Conservation (phyloP, 1,284 basidiomycete genomes). For the Boletus sp. region DNA sequence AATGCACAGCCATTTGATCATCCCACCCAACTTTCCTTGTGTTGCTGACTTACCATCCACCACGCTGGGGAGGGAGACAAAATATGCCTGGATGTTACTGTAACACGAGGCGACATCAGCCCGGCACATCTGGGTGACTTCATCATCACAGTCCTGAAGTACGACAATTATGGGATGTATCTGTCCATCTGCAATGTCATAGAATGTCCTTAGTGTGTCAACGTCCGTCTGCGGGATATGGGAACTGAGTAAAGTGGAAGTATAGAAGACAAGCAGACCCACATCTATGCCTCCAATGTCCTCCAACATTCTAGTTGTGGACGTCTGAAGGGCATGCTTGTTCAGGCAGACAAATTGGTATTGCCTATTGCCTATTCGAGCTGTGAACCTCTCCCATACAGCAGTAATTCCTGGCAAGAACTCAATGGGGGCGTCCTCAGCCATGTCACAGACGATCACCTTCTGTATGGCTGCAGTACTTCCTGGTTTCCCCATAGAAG, state of each 20-base stretch:
- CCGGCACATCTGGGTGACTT: background rate
- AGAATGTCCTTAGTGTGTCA: background rate
- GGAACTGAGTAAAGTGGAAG: background rate
- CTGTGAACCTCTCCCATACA: background rate
- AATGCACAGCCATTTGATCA: background rate
- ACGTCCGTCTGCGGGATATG: background rate
- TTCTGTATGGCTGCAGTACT: background rate
- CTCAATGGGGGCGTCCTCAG: background rate
- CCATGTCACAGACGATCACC: background rate
- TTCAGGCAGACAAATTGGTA: background rate
- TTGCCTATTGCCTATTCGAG: background rate
- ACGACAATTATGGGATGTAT: constrained; percentile 2
- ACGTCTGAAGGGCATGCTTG: background rate
- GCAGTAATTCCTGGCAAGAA: background rate
- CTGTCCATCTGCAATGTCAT: background rate
- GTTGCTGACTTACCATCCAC: background rate
- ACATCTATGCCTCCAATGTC: background rate
- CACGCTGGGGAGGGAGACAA: background rate
- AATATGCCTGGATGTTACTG: background rate
- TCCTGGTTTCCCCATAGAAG: constrained; percentile 1
- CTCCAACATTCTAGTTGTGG: background rate
- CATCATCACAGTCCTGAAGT: background rate
- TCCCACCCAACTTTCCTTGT: background rate
- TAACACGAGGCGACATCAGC: background rate
- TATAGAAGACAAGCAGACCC: constrained; percentile 1